Percentiles rank a stretch among this genome's conserved stretches.
phyloP scores from a whole-genome alignment of 495 filamentous ascomycete species.

The Bacidia rubella region DNA sequence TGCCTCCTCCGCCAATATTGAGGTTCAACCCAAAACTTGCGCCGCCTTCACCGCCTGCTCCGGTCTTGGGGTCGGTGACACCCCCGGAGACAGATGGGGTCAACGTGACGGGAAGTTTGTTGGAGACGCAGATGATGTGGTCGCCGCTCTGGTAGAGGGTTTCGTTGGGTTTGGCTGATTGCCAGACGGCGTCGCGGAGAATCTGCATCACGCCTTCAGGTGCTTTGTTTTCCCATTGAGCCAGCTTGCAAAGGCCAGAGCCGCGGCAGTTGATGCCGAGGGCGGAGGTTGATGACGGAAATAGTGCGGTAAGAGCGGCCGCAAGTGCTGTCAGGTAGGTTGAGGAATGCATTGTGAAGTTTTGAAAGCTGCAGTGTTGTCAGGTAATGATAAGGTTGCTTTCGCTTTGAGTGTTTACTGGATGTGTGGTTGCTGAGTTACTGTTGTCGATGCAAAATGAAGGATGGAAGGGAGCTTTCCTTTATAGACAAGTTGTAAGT shows the following conservation, averaged over 20 bases:
- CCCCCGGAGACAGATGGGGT: background rate
- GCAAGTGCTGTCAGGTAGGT: background rate
- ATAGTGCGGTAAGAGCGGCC: background rate
- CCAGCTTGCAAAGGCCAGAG: conserved; percentile 7
- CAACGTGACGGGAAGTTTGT: background rate
- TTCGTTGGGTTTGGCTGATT: background rate
- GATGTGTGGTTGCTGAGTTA: too few relatives aligned
- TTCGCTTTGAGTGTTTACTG: background rate
- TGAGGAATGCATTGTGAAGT: background rate
- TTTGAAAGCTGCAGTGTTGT: background rate
- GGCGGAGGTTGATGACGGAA: background rate
- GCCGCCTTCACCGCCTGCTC: background rate
- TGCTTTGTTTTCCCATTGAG: background rate
- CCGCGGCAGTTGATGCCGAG: conserved; percentile 12
- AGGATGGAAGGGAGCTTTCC: background rate
- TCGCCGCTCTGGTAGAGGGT: conserved; percentile 5
- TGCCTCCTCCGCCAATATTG: conserved; percentile 6
- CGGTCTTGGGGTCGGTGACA: background rate
- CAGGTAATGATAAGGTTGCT: background rate
- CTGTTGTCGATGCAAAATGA: background rate
- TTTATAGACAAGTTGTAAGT: background rate
- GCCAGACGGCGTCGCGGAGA: conserved; percentile 7
- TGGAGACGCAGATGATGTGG: conserved; percentile 8
- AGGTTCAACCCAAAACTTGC: background rate
- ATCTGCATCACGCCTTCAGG: conserved; percentile 2